phyloP scores from a whole-genome alignment of 345 rosid species.

The Eucalyptus caleyi region DNA sequence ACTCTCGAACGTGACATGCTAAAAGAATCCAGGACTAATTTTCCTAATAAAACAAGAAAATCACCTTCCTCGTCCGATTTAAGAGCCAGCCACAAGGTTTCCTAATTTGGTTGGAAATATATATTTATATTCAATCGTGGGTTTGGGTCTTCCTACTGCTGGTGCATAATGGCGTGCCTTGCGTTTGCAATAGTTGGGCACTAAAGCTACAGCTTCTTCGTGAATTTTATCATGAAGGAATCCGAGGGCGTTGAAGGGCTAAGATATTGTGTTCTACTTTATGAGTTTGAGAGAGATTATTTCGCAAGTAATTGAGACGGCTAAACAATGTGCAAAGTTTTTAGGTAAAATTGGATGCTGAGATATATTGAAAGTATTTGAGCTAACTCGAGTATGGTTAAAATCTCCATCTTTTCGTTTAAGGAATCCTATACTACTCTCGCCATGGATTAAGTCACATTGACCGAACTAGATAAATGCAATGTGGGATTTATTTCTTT shows the following conservation, averaged over 20 bases:
- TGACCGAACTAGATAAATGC: neutral
- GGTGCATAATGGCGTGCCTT: neutral
- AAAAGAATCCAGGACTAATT: neutral
- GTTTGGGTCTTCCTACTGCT: neutral
- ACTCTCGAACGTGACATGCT: neutral
- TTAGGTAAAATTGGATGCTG: neutral
- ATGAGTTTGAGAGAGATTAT: neutral
- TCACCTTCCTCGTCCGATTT: neutral
- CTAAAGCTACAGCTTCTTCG: neutral
- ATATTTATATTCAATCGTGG: neutral
- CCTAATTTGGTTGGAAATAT: neutral
- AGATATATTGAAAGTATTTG: neutral
- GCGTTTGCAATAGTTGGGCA: neutral
- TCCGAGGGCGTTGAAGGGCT: neutral
- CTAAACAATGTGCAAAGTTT: neutral
- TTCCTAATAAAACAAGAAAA: neutral
- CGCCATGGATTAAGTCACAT: neutral
- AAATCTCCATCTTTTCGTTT: accelerated
- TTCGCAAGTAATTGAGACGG: neutral
- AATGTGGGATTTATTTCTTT: neutral
- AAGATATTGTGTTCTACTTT: neutral
- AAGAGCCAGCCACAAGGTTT: neutral
- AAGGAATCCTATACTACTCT: accelerated
- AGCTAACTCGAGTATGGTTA: neutral
- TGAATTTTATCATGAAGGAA: neutral